These are phyloP conservation scores for Talaromyces trachyspermus DNA, from an alignment of 495 filamentous ascomycete species.

Conservation along the genomic window DNA sequence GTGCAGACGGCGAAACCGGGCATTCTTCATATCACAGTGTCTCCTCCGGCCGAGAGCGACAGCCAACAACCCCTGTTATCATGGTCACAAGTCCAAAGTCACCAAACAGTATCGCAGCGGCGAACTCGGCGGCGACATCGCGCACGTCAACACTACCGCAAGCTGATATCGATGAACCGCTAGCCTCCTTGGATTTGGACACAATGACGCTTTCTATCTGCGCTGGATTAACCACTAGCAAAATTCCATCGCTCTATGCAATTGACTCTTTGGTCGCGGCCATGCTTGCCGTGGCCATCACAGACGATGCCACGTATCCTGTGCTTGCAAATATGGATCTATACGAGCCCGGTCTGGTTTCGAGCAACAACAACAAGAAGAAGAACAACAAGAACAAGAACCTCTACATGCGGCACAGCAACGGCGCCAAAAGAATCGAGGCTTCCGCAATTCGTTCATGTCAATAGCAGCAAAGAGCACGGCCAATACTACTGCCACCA, in stretches of 20 bases:
- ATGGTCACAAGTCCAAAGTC: conserved; percentile 33
- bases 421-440: not conserved
- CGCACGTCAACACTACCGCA: conserved; percentile 37
- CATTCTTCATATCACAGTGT: conserved; percentile 34
- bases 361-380: not conserved
- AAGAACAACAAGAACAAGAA: not conserved
- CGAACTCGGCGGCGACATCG: conserved; percentile 32
- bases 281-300: conserved; percentile 59
- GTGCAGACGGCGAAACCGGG: conserved; percentile 28
- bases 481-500: no score
- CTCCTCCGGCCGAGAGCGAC: conserved; percentile 20
- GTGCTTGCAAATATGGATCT: conserved; percentile 30
- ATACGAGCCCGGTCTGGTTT: conserved; percentile 8
- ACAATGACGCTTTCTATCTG: conserved; percentile 41
- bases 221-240: conserved; percentile 31
- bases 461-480: conserved; percentile 1
- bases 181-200: conserved; percentile 43
- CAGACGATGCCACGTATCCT: conserved; percentile 43
- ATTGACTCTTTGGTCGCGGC: conserved; percentile 69
- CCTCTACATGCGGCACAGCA: no score
- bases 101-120: conserved; percentile 27
- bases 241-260: conserved; percentile 56
- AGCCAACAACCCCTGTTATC: conserved; percentile 29
- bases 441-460: not conserved
- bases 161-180: conserved; percentile 34